A percentile compares a stretch with the other conserved stretches of the same genome.
Evolutionary conservation across 2,329 filamentous ascomycete genomes (phyloP).

Genomic region (Stemphylium beticola): DNA sequence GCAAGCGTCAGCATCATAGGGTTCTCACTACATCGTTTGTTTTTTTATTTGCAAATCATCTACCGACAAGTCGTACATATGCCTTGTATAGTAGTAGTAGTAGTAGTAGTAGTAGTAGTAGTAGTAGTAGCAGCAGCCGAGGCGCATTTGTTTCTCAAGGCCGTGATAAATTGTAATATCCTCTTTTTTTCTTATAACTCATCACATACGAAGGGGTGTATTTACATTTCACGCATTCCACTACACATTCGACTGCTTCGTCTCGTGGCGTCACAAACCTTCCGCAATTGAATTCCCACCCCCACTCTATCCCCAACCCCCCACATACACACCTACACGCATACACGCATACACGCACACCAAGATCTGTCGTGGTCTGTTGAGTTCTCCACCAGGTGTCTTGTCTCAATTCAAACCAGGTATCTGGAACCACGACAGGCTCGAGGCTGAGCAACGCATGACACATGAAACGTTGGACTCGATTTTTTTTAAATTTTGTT

Average conservation of each 20-base stretch:
- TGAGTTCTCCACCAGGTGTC: not conserved
- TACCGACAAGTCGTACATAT: conserved; percentile 17
- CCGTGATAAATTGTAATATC: conserved; percentile 25
- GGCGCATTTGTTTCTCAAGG: not conserved
- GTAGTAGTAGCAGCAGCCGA: not conserved
- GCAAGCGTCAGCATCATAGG: conserved; percentile 21
- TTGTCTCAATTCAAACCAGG: not conserved
- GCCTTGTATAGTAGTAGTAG: conserved; percentile 20
- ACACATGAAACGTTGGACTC: not conserved
- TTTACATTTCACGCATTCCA: too few relatives aligned
- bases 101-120: conserved; percentile 12
- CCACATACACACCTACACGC: too few relatives aligned
- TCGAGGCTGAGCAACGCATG: not conserved
- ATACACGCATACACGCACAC: not conserved
- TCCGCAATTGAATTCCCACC: not conserved
- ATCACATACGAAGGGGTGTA: not conserved
- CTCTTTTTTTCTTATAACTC: not conserved
- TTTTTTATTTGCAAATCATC: conserved; percentile 6
- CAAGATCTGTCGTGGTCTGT: conserved; percentile 9
- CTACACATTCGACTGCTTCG: too few relatives aligned
- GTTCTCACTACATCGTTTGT: conserved; percentile 11
- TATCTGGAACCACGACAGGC: conserved; percentile 4
- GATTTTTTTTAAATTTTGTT: not conserved
- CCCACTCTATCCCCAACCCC: too few relatives aligned
- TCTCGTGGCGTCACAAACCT: conserved; percentile 5